phyloP scores from a whole-genome alignment of 371 early-diverging fungal genomes.

The Funneliformis caledonium region DNA sequence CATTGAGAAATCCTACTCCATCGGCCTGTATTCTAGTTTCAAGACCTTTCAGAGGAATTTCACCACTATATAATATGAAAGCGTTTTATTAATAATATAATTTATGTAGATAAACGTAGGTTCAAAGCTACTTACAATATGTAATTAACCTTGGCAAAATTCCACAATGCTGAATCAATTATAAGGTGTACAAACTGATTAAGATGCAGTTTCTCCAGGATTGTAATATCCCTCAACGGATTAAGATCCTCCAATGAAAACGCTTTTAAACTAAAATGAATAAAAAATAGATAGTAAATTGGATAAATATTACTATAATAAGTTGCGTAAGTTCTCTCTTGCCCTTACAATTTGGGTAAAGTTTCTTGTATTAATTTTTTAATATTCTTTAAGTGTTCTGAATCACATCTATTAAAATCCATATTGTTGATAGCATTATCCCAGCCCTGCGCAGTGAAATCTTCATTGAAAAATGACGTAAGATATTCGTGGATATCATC shows the following conservation, averaged over 20 bases:
- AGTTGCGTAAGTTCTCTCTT: constrained; percentile 6
- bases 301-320: too few relatives aligned
- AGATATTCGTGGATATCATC: constrained; percentile 21
- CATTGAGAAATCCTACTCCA: constrained; percentile 35
- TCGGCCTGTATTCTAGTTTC: constrained; percentile 21
- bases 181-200: constrained; percentile 37
- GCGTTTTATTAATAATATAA: constrained; percentile 31
- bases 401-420: not conserved
- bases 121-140: constrained; percentile 38
- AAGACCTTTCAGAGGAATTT: constrained; percentile 34
- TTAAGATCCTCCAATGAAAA: constrained; percentile 33
- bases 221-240: constrained; percentile 39
- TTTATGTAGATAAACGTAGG: constrained; percentile 19
- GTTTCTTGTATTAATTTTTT: constrained; percentile 34
- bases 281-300: too few relatives aligned
- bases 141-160: constrained; percentile 22
- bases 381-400: not conserved
- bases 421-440: constrained; percentile 17
- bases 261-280: constrained; percentile 32
- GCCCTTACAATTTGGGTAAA: constrained; percentile 34
- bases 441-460: constrained; percentile 12
- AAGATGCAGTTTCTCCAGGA: constrained; percentile 34
- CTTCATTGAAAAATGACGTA: constrained; percentile 24
- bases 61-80: constrained; percentile 36
- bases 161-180: constrained; percentile 36